phyloP scores from a whole-genome alignment of 805 yeast species.

The Saturnispora quitensis region DNA sequence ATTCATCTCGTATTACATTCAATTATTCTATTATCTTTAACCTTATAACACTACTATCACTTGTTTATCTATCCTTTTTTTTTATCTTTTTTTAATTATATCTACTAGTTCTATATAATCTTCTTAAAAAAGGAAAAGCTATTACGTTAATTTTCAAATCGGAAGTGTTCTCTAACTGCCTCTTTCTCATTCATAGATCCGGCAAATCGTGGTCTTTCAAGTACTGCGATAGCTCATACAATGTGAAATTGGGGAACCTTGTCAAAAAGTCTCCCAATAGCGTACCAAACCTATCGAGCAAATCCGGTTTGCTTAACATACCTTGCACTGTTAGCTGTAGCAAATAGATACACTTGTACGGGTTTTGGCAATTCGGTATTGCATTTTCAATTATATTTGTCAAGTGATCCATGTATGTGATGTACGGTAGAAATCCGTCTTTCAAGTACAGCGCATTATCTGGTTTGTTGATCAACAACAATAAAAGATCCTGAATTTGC shows the following conservation, averaged over 20 bases:
- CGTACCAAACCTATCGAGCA: neutral
- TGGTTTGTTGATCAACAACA: conserved; percentile 2
- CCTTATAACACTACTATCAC: neutral
- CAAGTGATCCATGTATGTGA: conserved; percentile 12
- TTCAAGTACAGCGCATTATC: conserved; percentile 1
- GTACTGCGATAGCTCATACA: conserved; percentile 8
- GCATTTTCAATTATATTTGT: conserved; percentile 2
- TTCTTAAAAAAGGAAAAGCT: neutral
- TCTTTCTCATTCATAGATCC: neutral
- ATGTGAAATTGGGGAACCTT: conserved; percentile 9
- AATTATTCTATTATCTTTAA: neutral
- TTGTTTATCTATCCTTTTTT: neutral
- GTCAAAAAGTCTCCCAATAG: conserved; percentile 7
- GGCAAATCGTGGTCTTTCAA: conserved; percentile 6
- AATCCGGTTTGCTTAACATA: conserved; percentile 4
- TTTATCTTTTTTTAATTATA: neutral
- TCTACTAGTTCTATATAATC: neutral
- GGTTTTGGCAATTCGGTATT: conserved; percentile 7
- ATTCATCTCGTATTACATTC: neutral
- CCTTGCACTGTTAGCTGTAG: conserved; percentile 6
- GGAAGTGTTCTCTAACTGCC: too few species aligned
- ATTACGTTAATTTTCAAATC: too few species aligned
- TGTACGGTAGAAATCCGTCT: conserved; percentile 9
- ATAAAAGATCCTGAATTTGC: conserved; percentile 6
- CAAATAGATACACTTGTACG: conserved; percentile 6